phyloP scores from a whole-genome alignment of 1,284 basidiomycete genomes.

The Grifola frondosa region DNA sequence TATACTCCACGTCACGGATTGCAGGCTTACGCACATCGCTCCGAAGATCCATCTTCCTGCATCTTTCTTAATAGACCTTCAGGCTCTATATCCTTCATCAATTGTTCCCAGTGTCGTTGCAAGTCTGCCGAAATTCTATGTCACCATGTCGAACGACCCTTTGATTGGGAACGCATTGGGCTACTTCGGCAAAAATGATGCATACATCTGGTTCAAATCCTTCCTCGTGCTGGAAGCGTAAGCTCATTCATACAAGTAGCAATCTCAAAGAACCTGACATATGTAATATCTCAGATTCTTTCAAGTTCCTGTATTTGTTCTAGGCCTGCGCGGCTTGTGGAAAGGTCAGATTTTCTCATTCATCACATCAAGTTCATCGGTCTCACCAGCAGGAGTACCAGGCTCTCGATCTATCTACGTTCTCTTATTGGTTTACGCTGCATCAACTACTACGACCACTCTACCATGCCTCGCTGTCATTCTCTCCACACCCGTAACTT shows the following conservation, averaged over 20 bases:
- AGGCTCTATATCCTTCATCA: conserved; percentile 58
- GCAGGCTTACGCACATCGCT: neutral
- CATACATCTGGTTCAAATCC: conserved; percentile 64
- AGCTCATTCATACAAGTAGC: neutral
- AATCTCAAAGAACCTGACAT: neutral
- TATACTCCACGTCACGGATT: neutral
- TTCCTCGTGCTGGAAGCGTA: conserved; percentile 60
- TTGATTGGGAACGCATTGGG: conserved; percentile 56
- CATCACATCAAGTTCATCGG: neutral
- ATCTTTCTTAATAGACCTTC: conserved; percentile 66
- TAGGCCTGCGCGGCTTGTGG: conserved; percentile 68
- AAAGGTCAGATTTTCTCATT: conserved; percentile 44
- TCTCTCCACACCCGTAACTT: conserved; percentile 41
- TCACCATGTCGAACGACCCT: conserved; percentile 59
- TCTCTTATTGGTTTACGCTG: conserved; percentile 70
- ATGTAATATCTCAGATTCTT: conserved; percentile 49
- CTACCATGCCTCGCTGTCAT: conserved; percentile 68
- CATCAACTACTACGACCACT: conserved; percentile 76
- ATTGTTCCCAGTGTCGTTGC: conserved; percentile 48
- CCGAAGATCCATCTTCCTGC: conserved; percentile 61
- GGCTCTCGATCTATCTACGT: conserved; percentile 38
- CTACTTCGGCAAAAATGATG: conserved; percentile 36
- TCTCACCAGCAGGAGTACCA: conserved; percentile 1
- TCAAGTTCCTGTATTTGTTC: conserved; percentile 74
- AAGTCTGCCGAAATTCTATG: conserved; percentile 45